Conservation (phyloP, 1,284 basidiomycete genomes). For the Boletus nobilissimus region DNA sequence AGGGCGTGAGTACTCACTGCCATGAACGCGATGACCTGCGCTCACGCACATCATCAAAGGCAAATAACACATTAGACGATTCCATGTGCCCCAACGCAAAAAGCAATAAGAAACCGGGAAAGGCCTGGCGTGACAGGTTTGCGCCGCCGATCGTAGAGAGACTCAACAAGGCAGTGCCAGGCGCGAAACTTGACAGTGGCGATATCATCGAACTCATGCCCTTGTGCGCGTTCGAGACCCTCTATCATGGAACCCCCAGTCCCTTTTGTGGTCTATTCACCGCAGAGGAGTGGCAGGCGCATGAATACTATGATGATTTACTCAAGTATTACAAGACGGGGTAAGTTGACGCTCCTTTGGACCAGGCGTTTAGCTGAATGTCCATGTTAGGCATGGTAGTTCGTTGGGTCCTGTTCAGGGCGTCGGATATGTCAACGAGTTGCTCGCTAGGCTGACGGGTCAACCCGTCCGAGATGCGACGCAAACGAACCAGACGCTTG, state of each 20-base stretch:
- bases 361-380: conserved; percentile 2
- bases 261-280: conserved; percentile 80
- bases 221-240: conserved; percentile 83
- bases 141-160: conserved; percentile 66
- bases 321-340: conserved; percentile 82
- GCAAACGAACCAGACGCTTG: conserved; percentile 84
- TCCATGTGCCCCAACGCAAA: conserved; percentile 72
- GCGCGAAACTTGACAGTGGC: conserved; percentile 63
- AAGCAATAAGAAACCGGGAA: conserved; percentile 54
- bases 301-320: conserved; percentile 78
- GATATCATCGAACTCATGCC: conserved; percentile 75
- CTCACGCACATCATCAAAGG: conserved; percentile 42
- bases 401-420: conserved; percentile 77
- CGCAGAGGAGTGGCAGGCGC: conserved; percentile 65
- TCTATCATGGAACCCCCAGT: conserved; percentile 64
- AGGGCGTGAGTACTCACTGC: conserved; percentile 52
- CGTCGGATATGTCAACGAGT: conserved; percentile 87
- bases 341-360: conserved; percentile 48
- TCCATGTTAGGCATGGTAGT: conserved; percentile 65
- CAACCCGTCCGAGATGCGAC: conserved; percentile 73
- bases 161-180: conserved; percentile 70
- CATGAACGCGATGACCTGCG: neutral
- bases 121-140: conserved; percentile 65
- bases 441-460: conserved; percentile 81
- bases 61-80: conserved; percentile 81